These are phyloP conservation scores for Lactarius pseudohatsudake DNA, from an alignment of 768 basidiomycete species.

Conservation along the genomic window DNA sequence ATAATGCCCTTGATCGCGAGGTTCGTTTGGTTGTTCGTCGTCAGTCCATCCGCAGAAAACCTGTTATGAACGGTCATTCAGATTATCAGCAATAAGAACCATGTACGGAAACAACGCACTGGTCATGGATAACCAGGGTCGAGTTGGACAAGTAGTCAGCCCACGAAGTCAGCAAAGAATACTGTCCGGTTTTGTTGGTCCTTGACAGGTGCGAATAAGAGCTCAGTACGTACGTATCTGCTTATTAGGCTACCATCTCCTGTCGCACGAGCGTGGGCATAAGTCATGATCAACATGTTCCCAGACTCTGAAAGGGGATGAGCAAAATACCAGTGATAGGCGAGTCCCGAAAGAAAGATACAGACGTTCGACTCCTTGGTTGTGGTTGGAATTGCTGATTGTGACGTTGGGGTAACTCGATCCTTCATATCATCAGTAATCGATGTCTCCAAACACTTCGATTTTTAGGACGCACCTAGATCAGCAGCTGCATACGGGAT, in stretches of 20 bases:
- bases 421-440: neutral
- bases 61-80: neutral
- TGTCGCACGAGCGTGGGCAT: neutral
- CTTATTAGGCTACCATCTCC: neutral
- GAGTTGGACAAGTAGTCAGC: neutral
- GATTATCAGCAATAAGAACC: neutral
- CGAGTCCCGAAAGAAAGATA: neutral
- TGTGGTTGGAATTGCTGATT: neutral
- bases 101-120: neutral
- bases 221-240: neutral
- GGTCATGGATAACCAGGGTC: neutral
- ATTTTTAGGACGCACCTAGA: neutral
- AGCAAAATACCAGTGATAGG: neutral
- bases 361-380: neutral
- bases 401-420: neutral
- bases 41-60: neutral
- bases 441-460: neutral
- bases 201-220: neutral
- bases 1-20: neutral
- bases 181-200: neutral
- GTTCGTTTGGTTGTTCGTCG: neutral
- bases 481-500: neutral
- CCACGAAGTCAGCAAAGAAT: neutral
- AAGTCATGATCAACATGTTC: conserved; percentile 1
- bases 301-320: neutral